A percentile compares a stretch with the other conserved stretches of the same genome.
Conservation (phyloP, 805 yeast genomes). For the Kluyveromyces wickerhamii region DNA sequence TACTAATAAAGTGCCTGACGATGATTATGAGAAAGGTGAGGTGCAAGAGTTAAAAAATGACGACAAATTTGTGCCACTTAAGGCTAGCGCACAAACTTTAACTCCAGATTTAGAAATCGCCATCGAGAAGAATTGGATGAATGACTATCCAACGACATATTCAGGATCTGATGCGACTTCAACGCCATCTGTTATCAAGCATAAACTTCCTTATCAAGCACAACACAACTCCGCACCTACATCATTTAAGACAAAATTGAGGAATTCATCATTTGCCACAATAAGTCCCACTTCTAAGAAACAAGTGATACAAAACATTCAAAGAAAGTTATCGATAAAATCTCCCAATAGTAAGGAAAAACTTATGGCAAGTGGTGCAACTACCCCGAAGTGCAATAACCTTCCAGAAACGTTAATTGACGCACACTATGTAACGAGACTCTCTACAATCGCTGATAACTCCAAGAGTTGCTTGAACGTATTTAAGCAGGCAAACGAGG, state of each 20-base stretch:
- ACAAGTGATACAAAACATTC: slow-evolving; percentile 4
- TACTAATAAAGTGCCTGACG: too few relatives aligned
- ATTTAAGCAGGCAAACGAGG: slow-evolving; percentile 5
- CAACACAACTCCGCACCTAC: neutral
- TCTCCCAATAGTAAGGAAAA: slow-evolving; percentile 1
- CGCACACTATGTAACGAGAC: slow-evolving; percentile 19
- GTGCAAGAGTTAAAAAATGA: slow-evolving; percentile 7
- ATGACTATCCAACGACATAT: slow-evolving; percentile 9
- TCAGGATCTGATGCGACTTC: slow-evolving; percentile 16
- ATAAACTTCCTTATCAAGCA: slow-evolving; percentile 10
- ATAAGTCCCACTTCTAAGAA: slow-evolving; percentile 1
- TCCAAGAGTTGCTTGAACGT: slow-evolving; percentile 19
- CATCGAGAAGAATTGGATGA: slow-evolving; percentile 10
- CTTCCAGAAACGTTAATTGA: slow-evolving; percentile 1
- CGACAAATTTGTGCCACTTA: slow-evolving; percentile 20
- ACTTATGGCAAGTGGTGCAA: neutral
- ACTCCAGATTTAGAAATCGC: slow-evolving; percentile 20
- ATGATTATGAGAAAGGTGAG: slow-evolving; percentile 3
- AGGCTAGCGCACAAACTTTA: slow-evolving; percentile 28
- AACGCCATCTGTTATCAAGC: slow-evolving; percentile 23
- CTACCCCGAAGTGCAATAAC: neutral
- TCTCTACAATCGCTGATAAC: slow-evolving; percentile 26
- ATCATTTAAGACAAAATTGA: slow-evolving; percentile 3
- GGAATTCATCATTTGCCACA: slow-evolving; percentile 2
- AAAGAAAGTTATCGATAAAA: slow-evolving; percentile 1